Evolutionary conservation across 495 filamentous ascomycete species (phyloP), one percentile per base, ranked within the genome.

Genomic region (Poronia punctata): DNA sequence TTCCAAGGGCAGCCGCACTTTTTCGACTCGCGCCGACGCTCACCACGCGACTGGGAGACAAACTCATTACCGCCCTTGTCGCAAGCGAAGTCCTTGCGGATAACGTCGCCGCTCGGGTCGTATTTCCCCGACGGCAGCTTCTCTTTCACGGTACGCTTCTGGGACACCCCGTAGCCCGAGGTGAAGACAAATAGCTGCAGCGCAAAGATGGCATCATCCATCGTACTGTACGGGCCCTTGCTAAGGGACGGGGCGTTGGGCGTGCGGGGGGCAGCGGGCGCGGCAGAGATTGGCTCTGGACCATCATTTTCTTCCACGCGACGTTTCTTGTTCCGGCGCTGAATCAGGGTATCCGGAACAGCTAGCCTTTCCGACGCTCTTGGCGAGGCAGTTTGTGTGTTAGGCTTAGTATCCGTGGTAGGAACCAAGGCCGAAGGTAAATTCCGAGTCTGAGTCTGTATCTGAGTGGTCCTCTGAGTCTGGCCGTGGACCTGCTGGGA

Each of bases 241-340:
- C 78, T 79, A 62, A 94, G 83, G 3, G 81, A 88, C 26, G 82
- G 68, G 43, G 88, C 68, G 4, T 78, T 84, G 41, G 79, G 50
- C 14, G 26, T 43, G 11, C 68, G 53, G 82, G 85, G 11, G 81
- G 84, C 40, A 78, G 72, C 61, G 76, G 79, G 46, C 84, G 67
- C 14, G 70, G 52, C 14, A 82, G 84, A 43, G 68, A 71, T 40
- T 62, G 64, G 53, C 86, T 54, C 32, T 74, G 58, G 31, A 85
- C 64, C 31, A 78, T 82, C 32, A 29, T 51, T 43, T 26, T 45
- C 32, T 18, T 52, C 38, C 3, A 35, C 25, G 8, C 44, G 25
- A 20, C 44, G 47, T 3, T 42, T 45, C 38, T 54, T 57, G 23
- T 47, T n/a, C n/a, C n/a, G n/a, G n/a, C n/a, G n/a, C n/a, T n/a